A percentile compares a stretch with the other conserved stretches of the same genome.
phyloP scores from a whole-genome alignment of 768 basidiomycete species.

The Boletus huronensis region DNA sequence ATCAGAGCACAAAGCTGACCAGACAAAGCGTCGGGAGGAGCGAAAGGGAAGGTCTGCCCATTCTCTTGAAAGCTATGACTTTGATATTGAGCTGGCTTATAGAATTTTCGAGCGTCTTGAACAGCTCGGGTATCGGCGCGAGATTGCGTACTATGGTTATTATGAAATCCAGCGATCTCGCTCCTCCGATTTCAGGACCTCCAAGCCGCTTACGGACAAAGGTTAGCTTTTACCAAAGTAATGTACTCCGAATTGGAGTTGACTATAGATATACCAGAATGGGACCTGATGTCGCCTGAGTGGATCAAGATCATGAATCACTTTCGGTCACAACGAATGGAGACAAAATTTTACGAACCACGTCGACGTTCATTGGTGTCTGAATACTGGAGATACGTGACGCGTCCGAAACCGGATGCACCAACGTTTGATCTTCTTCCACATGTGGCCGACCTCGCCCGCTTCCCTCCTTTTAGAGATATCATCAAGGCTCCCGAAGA shows the following conservation, averaged over 20 bases:
- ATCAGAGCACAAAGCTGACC: neutral
- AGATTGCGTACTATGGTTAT: neutral
- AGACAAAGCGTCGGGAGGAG: neutral
- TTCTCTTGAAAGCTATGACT: neutral
- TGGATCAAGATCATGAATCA: neutral
- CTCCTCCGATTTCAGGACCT: neutral
- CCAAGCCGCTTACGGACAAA: constrained; percentile 10
- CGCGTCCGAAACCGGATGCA: neutral
- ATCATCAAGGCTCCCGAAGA: neutral
- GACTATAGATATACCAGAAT: neutral
- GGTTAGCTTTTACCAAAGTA: neutral
- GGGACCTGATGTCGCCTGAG: constrained; percentile 7
- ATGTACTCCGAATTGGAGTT: neutral
- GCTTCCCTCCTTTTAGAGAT: neutral
- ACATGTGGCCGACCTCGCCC: neutral
- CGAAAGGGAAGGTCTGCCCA: neutral
- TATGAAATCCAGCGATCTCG: no score
- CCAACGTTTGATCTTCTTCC: neutral
- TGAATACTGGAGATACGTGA: neutral
- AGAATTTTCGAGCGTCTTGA: neutral
- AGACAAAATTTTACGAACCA: neutral
- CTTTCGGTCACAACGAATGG: constrained; percentile 2
- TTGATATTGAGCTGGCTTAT: neutral
- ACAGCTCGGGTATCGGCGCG: neutral
- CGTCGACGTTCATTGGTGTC: constrained; percentile 3